These are phyloP conservation scores for Oryza officinalis DNA, from an alignment of 176 grass and related monocot species.

Conservation along the genomic window DNA sequence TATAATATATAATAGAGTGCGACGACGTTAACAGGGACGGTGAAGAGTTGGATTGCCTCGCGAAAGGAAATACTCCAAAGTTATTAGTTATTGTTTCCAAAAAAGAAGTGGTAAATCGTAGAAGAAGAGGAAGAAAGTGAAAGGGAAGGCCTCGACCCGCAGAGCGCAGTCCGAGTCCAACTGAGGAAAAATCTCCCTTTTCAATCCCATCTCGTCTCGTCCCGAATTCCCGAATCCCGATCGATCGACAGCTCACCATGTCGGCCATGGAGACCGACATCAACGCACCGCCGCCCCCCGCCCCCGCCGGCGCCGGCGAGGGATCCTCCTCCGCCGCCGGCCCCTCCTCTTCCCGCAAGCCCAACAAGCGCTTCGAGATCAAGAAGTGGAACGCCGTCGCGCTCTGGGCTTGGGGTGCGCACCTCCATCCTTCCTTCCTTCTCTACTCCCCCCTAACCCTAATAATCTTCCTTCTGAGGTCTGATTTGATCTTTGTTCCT, in stretches of 20 bases:
- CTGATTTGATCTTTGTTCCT: neutral
- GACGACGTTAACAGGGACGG: too few species aligned
- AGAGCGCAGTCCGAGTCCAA: too few species aligned
- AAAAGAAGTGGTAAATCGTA: too few species aligned
- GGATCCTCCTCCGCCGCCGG: slow-evolving; percentile 60
- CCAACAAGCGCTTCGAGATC: slow-evolving; percentile 96
- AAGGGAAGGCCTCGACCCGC: too few species aligned
- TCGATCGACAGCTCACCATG: slow-evolving; percentile 32
- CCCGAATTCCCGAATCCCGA: too few species aligned
- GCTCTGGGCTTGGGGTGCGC: slow-evolving; percentile 96
- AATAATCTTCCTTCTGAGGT: neutral
- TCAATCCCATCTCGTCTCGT: too few species aligned
- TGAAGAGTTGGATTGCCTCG: too few species aligned
- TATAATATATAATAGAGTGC: too few species aligned
- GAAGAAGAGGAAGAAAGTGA: too few species aligned
- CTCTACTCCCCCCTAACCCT: neutral
- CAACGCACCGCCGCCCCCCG: slow-evolving; percentile 48
- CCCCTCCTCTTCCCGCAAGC: slow-evolving; percentile 57
- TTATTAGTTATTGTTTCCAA: too few species aligned
- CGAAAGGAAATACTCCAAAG: too few species aligned
- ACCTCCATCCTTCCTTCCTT: neutral
- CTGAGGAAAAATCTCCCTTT: too few species aligned
- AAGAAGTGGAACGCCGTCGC: slow-evolving; percentile 99
- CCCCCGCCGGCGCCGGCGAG: slow-evolving; percentile 47
- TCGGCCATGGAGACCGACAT: slow-evolving; percentile 85